Base-by-base conservation (phyloP, 139 green algal genomes). In the Asterochloris erici region DNA sequence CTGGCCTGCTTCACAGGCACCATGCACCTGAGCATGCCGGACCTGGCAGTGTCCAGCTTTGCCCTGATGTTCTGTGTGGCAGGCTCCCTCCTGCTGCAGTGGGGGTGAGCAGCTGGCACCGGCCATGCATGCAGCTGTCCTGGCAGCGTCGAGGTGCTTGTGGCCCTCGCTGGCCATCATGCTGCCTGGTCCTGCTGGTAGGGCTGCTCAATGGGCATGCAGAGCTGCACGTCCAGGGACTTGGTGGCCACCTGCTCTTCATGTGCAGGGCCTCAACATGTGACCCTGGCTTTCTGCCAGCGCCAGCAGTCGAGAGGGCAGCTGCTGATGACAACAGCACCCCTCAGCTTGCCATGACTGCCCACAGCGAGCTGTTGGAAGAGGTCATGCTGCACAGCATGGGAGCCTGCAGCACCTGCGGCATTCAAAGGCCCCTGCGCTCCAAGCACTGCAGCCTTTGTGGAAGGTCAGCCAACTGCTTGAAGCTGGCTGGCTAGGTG, bases 401-500 rank as follows among this genome's bases (percentile, higher is more conserved):
- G 12, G 77, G 76, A 26, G 64, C 60, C 54, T 91, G 87, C 76
- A 78, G 80, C 28, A 91, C 85, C n/a, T 92, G 88, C 74, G 75
- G 79, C 19, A 79, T 90, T 28, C 85, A 88, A 26, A 79, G 83
- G 60, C 89, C 89, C 38, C 82, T 92, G 73, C 85, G 89, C 54
- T 90, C 85, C 68, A 91, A 92, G 76, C 89, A 92, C 81, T 92
- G 89, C 79, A 68, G 26, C 54, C 63, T 62, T 28, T 92, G 89
- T 81, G 81, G 81, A 77, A 76, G 83, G 82, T 84, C 60, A 60
- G 38, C 38, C 38, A n/a, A 26, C 64, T 10, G 38, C 21, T n/a
- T 79, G 38, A 64, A 68, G 38, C 47, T 66, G 61, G 21, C 17
- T 61, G 11, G 0, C 14, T 60, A 26, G 14, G 28, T 2, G 6